Evolutionary conservation across 2,329 filamentous ascomycete genomes (phyloP), one percentile per base, ranked within the genome.

Genomic region (Fusarium virguliforme): DNA sequence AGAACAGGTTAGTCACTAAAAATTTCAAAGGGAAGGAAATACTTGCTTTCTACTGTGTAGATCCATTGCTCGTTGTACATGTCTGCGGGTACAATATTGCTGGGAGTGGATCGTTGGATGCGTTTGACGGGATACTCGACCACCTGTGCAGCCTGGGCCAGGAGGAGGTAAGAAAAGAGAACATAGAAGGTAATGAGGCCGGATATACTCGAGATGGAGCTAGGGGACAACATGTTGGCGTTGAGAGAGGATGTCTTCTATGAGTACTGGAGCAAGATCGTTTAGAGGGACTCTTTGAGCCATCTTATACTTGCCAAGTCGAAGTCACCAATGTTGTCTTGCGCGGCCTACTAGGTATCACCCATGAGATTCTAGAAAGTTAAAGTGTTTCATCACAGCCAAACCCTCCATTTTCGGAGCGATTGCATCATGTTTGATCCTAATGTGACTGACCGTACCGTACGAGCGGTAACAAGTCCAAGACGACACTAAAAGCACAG

Each of bases 51-150:
- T 26, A 57, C n/a, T 2, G 54, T 57, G n/a, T 57, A 57, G 12
- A 57, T 24, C 54, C 37, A 57, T 57, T 57, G 54, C 9, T 57
- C 38, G 8, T 57, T 57, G 54, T 41, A 34, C 1, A 57, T 57
- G 4, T 9, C 4, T 10, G 40, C 30, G 10, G 38, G 10, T 2
- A 57, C 26, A 34, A 24, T 8, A 15, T 3, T 28, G 2, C 22
- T 18, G 22, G 26, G 30, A 13, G 26, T n/a, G 0, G 54, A 43
- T 2, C 28, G 15, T 9, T 40, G 18, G 13, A 43, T 8, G 3
- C 38, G 54, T 4, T 43, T 26, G 28, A 57, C 30, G 4, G 54
- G 38, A 34, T 57, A 57, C 12, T 57, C n/a, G 13, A 57, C 13
- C 15, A 57, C 54, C 12, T 41, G 53, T 4, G 30, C 6, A 28